Percentiles rank a stretch among this genome's conserved stretches.
These are phyloP conservation scores for Westerdykella sp. DNA, from an alignment of 2,329 filamentous ascomycete genomes.

Conservation along the genomic window DNA sequence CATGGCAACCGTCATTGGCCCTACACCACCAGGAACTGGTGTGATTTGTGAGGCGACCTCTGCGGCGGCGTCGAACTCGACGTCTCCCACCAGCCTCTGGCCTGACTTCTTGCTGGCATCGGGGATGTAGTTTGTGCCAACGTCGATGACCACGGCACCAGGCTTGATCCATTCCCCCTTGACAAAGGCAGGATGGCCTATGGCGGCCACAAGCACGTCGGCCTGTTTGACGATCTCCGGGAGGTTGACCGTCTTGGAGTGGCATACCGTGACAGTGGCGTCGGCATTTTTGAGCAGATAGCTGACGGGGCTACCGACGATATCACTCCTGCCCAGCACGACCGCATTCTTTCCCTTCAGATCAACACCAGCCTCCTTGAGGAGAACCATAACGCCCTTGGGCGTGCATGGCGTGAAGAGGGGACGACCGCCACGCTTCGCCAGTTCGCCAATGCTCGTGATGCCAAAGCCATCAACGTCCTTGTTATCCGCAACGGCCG, in stretches of 20 bases:
- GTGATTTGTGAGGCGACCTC: constrained; percentile 90
- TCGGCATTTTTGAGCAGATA: constrained; percentile 92
- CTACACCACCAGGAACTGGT: constrained; percentile 91
- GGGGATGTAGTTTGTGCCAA: constrained; percentile 92
- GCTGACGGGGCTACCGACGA: constrained; percentile 94
- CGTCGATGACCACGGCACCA: constrained; percentile 92
- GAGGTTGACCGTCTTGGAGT: constrained; percentile 76
- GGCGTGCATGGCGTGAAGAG: constrained; percentile 93
- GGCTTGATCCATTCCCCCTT: constrained; percentile 95
- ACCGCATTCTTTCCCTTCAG: constrained; percentile 88
- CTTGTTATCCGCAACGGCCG: constrained; percentile 85
- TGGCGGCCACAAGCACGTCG: constrained; percentile 86
- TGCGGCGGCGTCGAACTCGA: constrained; percentile 79
- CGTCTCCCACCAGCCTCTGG: constrained; percentile 86
- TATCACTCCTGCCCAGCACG: constrained; percentile 90
- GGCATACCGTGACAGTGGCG: constrained; percentile 93
- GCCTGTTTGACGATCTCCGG: constrained; percentile 70
- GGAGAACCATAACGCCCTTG: constrained; percentile 90
- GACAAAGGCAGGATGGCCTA: constrained; percentile 80
- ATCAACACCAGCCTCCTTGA: constrained; percentile 77
- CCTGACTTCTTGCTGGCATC: constrained; percentile 89
- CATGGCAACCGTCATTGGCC: constrained; percentile 99
- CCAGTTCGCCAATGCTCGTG: constrained; percentile 90
- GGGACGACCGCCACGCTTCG: constrained; percentile 86
- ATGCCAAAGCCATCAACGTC: constrained; percentile 97